Conservation (phyloP, 1,139 yeast genomes). For the Candida sanyaensis region DNA sequence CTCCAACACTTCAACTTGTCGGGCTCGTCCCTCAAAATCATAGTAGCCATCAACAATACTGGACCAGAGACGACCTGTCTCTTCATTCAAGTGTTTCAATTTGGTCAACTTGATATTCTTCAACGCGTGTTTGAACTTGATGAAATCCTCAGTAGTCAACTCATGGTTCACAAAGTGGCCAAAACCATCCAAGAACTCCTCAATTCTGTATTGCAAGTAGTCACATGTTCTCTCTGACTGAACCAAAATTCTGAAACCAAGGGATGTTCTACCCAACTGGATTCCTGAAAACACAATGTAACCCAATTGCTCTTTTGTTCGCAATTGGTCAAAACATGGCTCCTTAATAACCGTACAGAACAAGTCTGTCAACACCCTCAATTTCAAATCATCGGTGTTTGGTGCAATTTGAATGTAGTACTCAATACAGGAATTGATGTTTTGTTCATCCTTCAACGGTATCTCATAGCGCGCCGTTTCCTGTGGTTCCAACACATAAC, state of each 20-base stretch:
- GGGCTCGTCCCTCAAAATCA: constrained; percentile 62
- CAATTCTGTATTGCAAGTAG: constrained; percentile 77
- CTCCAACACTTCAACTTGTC: constrained; percentile 59
- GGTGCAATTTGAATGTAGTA: constrained; percentile 71
- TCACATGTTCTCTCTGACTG: constrained; percentile 83
- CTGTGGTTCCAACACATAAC: constrained; percentile 45
- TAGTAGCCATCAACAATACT: constrained; percentile 74
- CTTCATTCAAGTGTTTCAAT: constrained; percentile 77
- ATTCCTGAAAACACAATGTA: constrained; percentile 84
- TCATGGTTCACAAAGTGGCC: constrained; percentile 33
- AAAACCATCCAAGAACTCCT: constrained; percentile 54
- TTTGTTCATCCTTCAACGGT: constrained; percentile 60
- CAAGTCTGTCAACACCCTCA: constrained; percentile 58
- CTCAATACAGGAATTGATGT: constrained; percentile 84
- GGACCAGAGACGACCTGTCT: constrained; percentile 64
- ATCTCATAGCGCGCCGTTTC: constrained; percentile 52
- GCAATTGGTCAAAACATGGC: constrained; percentile 84
- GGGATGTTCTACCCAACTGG: constrained; percentile 67
- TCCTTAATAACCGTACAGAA: constrained; percentile 74
- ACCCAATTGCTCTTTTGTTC: constrained; percentile 89
- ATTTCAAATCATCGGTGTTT: constrained; percentile 28
- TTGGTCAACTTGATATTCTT: constrained; percentile 67
- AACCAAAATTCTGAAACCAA: constrained; percentile 76
- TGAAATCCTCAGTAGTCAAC: constrained; percentile 63
- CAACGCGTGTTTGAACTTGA: constrained; percentile 68